Evolutionary conservation across 2,329 filamentous ascomycete genomes (phyloP).

Genomic region (Hirsutella rhossiliensis): DNA sequence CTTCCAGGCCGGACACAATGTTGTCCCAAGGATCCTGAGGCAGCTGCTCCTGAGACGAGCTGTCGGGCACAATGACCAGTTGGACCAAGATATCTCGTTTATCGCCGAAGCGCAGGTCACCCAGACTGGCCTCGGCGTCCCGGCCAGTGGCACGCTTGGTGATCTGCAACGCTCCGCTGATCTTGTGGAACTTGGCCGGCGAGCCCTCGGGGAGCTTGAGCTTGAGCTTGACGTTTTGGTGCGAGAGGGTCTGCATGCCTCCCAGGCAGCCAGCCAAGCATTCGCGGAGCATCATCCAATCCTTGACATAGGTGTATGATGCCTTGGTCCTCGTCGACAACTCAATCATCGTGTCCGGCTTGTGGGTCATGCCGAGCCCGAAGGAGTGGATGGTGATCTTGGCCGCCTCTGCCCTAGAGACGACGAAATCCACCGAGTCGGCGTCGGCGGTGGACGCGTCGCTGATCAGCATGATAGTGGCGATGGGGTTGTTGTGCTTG

Average conservation of each 20-base stretch:
- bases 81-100: conserved; percentile 91
- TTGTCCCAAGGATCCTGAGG: conserved; percentile 96
- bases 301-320: conserved; percentile 95
- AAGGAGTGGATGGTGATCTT: conserved; percentile 98
- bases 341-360: conserved; percentile 98
- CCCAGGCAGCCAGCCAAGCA: conserved; percentile 90
- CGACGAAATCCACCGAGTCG: conserved; percentile 95
- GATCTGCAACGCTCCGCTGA: conserved; percentile 89
- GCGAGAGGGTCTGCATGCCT: conserved; percentile 84
- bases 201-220: conserved; percentile 90
- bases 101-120: conserved; percentile 89
- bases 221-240: conserved; percentile 95
- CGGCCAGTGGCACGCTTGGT: conserved; percentile 91
- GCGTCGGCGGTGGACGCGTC: conserved; percentile 90
- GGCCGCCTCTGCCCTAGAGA: conserved; percentile 89
- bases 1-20: conserved; percentile 89
- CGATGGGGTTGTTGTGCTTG: conserved; percentile 89
- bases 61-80: conserved; percentile 83
- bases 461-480: conserved; percentile 92
- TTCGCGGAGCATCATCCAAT: conserved; percentile 99
- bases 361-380: conserved; percentile 90
- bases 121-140: conserved; percentile 84
- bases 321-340: conserved; percentile 91
- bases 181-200: conserved; percentile 96
- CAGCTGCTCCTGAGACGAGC: conserved; percentile 65